A percentile compares a stretch with the other conserved stretches of the same genome.
Evolutionary conservation across 139 green algal species (phyloP).

Genomic region (Eudorina sp.): DNA sequence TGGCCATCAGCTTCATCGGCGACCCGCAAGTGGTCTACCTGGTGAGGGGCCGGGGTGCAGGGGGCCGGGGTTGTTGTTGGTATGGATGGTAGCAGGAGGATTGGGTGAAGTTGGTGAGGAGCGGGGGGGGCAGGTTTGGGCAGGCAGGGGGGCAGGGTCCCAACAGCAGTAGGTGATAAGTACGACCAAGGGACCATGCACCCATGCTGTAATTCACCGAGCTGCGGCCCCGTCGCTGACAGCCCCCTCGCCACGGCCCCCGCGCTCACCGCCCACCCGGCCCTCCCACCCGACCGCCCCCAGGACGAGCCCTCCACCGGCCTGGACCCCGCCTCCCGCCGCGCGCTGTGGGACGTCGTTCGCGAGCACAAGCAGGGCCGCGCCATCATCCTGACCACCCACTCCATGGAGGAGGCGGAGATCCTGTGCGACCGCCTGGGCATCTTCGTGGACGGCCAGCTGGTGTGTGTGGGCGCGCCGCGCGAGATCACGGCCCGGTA

Average conservation of each 20-base stretch:
- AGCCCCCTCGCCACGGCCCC: too few relatives aligned
- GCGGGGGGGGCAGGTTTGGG: too few relatives aligned
- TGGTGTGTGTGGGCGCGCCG: constrained; percentile 92
- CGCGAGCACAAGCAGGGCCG: constrained; percentile 77
- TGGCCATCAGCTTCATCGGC: constrained; percentile 89
- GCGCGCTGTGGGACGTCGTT: constrained; percentile 89
- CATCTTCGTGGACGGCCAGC: constrained; percentile 86
- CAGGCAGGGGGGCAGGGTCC: too few relatives aligned
- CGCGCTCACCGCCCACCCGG: neutral
- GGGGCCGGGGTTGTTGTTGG: too few relatives aligned
- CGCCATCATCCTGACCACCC: constrained; percentile 93
- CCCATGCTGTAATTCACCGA: too few relatives aligned
- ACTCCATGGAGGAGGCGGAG: constrained; percentile 92
- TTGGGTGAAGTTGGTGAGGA: too few relatives aligned
- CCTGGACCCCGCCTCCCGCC: constrained; percentile 85
- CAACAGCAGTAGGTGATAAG: too few relatives aligned
- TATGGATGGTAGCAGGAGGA: too few relatives aligned
- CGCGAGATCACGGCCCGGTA: constrained; percentile 83
- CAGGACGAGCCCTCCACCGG: constrained; percentile 95
- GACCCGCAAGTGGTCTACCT: constrained; percentile 81
- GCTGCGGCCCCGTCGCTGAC: too few relatives aligned
- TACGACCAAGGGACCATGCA: too few relatives aligned
- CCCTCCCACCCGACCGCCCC: constrained; percentile 66
- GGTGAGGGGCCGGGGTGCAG: constrained; percentile 51
- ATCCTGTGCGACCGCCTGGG: constrained; percentile 83